A percentile compares a stretch with the other conserved stretches of the same genome.
Evolutionary conservation across 306 rosid species (phyloP).

Genomic region (Clitoria ternatea): DNA sequence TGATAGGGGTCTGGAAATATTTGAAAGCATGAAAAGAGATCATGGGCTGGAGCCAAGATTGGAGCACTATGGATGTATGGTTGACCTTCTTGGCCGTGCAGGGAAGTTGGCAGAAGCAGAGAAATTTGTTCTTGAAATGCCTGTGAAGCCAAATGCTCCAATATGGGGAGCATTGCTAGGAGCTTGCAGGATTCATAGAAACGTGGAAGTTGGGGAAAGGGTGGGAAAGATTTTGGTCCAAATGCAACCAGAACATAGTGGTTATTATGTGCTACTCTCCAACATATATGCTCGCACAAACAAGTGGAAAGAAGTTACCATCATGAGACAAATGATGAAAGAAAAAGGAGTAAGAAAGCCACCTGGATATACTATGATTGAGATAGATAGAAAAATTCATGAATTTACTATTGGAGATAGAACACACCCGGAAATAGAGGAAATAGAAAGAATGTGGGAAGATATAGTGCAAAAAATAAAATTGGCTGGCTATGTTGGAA

Average conservation of each 20-base stretch:
- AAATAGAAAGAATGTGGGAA: conserved; percentile 42
- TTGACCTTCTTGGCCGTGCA: conserved; percentile 45
- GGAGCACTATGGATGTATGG: conserved; percentile 50
- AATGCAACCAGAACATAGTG: conserved; percentile 46
- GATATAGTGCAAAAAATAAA: conserved; percentile 35
- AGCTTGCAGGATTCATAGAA: conserved; percentile 45
- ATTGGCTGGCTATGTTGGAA: conserved; percentile 38
- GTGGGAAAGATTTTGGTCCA: conserved; percentile 44
- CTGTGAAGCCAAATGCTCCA: conserved; percentile 43
- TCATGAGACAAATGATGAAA: conserved; percentile 37
- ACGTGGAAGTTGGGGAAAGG: conserved; percentile 35
- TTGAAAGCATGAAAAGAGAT: conserved; percentile 35
- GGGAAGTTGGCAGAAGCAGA: conserved; percentile 47
- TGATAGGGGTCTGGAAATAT: conserved; percentile 31
- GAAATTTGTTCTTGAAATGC: conserved; percentile 43
- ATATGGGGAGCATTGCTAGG: conserved; percentile 49
- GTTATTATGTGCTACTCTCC: conserved; percentile 43
- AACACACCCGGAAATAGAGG: conserved; percentile 43
- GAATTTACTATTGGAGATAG: conserved; percentile 38
- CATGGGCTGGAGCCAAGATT: conserved; percentile 36
- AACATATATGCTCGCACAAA: conserved; percentile 41
- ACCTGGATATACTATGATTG: conserved; percentile 41
- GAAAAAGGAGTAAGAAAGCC: conserved; percentile 38
- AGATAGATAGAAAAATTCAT: conserved; percentile 43
- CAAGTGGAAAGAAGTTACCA: conserved; percentile 41